Evolutionary conservation across 352 stramenopile genomes (phyloP).

Genomic region (Hyaloperonospora brassicae): DNA sequence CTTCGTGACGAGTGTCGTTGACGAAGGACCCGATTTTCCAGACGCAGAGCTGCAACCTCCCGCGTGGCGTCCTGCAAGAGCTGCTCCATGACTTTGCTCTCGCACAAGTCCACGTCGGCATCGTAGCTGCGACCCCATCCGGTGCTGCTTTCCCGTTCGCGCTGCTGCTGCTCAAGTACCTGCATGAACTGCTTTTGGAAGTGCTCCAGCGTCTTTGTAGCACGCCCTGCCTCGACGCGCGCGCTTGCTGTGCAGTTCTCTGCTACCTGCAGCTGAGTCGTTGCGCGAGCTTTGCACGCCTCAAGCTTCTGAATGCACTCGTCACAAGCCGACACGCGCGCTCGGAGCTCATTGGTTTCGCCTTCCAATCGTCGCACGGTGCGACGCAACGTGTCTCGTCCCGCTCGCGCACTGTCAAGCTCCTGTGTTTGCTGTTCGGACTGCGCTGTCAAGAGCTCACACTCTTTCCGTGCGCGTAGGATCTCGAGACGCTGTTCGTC

Average conservation of each 20-base stretch:
- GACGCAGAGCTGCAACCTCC: slow-evolving; percentile 24
- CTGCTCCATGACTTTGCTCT: slow-evolving; percentile 18
- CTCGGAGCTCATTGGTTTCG: slow-evolving; percentile 17
- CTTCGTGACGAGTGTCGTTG: slow-evolving; percentile 13
- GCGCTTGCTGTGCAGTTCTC: slow-evolving; percentile 26
- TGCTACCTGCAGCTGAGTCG: slow-evolving; percentile 29
- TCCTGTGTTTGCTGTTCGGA: slow-evolving; percentile 20
- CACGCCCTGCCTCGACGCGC: slow-evolving; percentile 18
- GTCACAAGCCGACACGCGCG: slow-evolving; percentile 16
- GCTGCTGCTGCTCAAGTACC: slow-evolving; percentile 9
- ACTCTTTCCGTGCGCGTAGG: slow-evolving; percentile 10
- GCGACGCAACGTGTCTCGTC: slow-evolving; percentile 21
- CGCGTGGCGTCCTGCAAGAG: slow-evolving; percentile 35
- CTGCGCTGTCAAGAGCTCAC: slow-evolving; percentile 16
- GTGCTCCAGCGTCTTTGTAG: slow-evolving; percentile 22
- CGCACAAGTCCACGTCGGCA: slow-evolving; percentile 8
- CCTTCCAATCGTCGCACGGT: slow-evolving; percentile 17
- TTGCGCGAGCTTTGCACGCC: slow-evolving; percentile 14
- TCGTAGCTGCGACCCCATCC: slow-evolving; percentile 4
- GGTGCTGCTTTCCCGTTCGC: slow-evolving; percentile 10
- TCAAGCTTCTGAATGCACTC: slow-evolving; percentile 18
- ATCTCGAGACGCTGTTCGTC: slow-evolving; percentile 18
- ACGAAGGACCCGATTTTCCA: slow-evolving; percentile 33
- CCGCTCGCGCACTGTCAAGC: slow-evolving; percentile 13
- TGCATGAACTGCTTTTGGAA: slow-evolving; percentile 23